Percentiles rank a stretch among this genome's conserved stretches.
These are phyloP conservation scores for Aspergillus coremiiformis DNA, from an alignment of 495 filamentous ascomycete genomes.

Conservation along the genomic window DNA sequence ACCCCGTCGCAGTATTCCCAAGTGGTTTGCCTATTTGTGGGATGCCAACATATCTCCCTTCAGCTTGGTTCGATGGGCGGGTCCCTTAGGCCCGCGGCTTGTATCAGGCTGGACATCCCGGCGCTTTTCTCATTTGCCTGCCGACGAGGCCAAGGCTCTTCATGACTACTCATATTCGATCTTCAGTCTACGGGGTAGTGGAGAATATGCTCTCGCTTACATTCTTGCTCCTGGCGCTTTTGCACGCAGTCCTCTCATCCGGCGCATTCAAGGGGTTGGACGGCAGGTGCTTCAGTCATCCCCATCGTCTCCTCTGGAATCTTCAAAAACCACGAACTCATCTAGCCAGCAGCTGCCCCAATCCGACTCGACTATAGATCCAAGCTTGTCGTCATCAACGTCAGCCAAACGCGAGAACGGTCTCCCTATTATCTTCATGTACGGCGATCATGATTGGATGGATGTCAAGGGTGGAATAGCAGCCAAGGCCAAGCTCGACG, in stretches of 20 bases:
- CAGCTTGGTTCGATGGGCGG: constrained; percentile 76
- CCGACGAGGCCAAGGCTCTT: constrained; percentile 72
- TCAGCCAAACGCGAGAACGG: constrained; percentile 55
- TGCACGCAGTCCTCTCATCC: constrained; percentile 80
- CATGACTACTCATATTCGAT: constrained; percentile 91
- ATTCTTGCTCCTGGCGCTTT: constrained; percentile 90
- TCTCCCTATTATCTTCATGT: constrained; percentile 83
- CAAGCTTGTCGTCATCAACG: constrained; percentile 6
- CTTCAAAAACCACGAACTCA: constrained; percentile 7
- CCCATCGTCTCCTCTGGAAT: constrained; percentile 4
- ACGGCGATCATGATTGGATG: constrained; percentile 98
- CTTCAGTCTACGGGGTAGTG: constrained; percentile 87
- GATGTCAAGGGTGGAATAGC: constrained; percentile 80
- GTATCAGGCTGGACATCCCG: constrained; percentile 93
- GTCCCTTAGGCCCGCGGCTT: constrained; percentile 84
- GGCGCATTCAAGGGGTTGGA: constrained; percentile 79
- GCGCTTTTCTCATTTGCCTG: constrained; percentile 79
- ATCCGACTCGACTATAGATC: constrained; percentile 1
- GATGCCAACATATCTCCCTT: constrained; percentile 97
- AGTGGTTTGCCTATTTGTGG: constrained; percentile 89
- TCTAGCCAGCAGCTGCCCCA: constrained; percentile 1
- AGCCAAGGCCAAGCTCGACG: constrained; percentile 69
- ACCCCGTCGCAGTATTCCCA: constrained; percentile 59
- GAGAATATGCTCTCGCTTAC: constrained; percentile 90
- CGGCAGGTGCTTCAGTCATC: constrained; percentile 47